Conservation (phyloP, 2,329 filamentous ascomycete genomes). For the Aspergillus caelatus region DNA sequence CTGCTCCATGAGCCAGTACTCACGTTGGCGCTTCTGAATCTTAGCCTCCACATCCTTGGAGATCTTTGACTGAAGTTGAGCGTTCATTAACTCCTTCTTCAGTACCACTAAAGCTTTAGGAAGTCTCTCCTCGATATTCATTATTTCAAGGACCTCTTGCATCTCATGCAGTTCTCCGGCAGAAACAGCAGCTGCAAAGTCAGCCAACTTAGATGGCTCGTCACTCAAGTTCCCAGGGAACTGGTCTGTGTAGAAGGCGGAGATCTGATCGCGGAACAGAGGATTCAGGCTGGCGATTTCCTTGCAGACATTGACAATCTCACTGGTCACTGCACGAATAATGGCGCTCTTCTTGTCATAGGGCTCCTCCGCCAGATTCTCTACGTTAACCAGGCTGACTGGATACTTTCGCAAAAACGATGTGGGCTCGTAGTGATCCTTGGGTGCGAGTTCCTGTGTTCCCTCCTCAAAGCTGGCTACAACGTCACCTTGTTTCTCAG, state of each 20-base stretch:
- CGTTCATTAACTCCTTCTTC: slow-evolving; percentile 99
- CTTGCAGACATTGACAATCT: slow-evolving; percentile 99
- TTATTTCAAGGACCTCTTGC: slow-evolving; percentile 83
- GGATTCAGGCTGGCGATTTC: slow-evolving; percentile 93
- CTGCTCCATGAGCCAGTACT: slow-evolving; percentile 99
- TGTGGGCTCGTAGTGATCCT: slow-evolving; percentile 77
- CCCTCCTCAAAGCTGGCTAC: slow-evolving; percentile 96
- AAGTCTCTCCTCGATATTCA: slow-evolving; percentile 90
- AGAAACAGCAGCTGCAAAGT: slow-evolving; percentile 97
- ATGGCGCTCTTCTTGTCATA: slow-evolving; percentile 88
- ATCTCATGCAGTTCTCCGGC: slow-evolving; percentile 88
- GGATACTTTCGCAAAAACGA: slow-evolving; percentile 89
- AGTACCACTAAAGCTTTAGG: slow-evolving; percentile 88
- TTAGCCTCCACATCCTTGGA: slow-evolving; percentile 97
- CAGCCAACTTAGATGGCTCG: slow-evolving; percentile 91
- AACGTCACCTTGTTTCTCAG: slow-evolving; percentile 85
- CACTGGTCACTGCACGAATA: slow-evolving; percentile 89
- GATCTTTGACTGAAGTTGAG: slow-evolving; percentile 94
- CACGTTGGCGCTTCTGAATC: slow-evolving; percentile 94
- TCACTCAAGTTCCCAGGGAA: slow-evolving; percentile 93
- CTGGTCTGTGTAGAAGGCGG: slow-evolving; percentile 93
- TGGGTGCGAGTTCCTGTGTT: slow-evolving; percentile 59
- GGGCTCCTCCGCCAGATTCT: slow-evolving; percentile 86
- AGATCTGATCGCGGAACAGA: slow-evolving; percentile 95
- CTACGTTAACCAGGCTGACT: slow-evolving; percentile 92